Conservation (phyloP, 2,329 filamentous ascomycete species). For the Intubia oerlemansii region DNA sequence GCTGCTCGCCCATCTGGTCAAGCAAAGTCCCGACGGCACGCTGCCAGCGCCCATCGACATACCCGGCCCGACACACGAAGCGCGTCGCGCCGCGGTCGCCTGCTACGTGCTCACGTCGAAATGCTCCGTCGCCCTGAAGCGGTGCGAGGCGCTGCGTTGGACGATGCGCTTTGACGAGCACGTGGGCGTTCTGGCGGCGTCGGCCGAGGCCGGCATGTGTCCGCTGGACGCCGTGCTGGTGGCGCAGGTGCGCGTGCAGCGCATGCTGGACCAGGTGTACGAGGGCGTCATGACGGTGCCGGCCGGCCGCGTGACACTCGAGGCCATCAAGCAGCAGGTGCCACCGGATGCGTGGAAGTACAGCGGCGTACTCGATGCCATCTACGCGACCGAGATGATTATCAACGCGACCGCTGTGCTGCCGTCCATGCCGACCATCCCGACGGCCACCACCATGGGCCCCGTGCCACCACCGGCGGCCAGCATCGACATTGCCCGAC, state of each 20-base stretch:
- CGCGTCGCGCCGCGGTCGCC: slow-evolving; percentile 23
- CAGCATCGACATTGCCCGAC: slow-evolving; percentile 2
- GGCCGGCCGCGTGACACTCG: slow-evolving; percentile 10
- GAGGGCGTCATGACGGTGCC: slow-evolving; percentile 4
- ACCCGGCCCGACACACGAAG: slow-evolving; percentile 21
- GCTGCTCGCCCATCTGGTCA: no score
- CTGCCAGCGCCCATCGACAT: no score
- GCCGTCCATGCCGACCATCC: slow-evolving; percentile 1
- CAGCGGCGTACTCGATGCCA: slow-evolving; percentile 14
- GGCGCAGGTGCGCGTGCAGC: slow-evolving; percentile 18
- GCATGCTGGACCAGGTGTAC: slow-evolving; percentile 16
- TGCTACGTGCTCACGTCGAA: slow-evolving; percentile 20
- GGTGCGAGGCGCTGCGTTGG: slow-evolving; percentile 32
- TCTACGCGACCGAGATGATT: slow-evolving; percentile 16
- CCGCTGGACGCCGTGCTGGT: slow-evolving; percentile 27
- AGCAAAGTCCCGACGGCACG: no score
- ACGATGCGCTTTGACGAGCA: slow-evolving; percentile 36
- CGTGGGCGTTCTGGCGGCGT: slow-evolving; percentile 21
- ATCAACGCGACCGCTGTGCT: slow-evolving; percentile 16
- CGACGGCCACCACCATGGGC: background rate
- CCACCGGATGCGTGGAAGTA: slow-evolving; percentile 9
- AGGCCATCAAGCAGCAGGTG: slow-evolving; percentile 9
- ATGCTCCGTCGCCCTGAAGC: slow-evolving; percentile 14
- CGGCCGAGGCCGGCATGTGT: slow-evolving; percentile 23
- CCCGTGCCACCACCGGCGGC: background rate